A percentile compares a stretch with the other conserved stretches of the same genome.
phyloP scores from a whole-genome alignment of 2,329 filamentous ascomycete genomes.

The Hypoxylon sp. region DNA sequence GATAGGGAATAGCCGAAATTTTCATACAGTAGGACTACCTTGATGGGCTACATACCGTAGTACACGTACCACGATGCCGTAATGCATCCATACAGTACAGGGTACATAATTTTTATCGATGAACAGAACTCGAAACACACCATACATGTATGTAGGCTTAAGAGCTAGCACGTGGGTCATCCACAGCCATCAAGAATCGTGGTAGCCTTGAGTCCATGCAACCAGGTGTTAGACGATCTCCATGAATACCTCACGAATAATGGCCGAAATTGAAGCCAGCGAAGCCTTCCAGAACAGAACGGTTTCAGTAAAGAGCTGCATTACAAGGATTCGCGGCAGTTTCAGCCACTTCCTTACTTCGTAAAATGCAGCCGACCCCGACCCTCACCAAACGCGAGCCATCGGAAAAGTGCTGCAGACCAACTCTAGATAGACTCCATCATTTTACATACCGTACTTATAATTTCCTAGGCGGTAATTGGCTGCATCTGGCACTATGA shows the following conservation, averaged over 20 bases:
- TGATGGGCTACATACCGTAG: not conserved
- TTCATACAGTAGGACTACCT: conserved; percentile 9
- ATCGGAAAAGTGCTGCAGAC: not conserved
- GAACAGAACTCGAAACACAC: conserved; percentile 25
- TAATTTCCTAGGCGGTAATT: not conserved
- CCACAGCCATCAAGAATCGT: conserved; percentile 33
- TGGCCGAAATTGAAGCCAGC: conserved; percentile 38
- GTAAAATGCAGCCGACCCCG: conserved; percentile 4
- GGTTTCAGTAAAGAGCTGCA: conserved; percentile 4
- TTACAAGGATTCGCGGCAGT: conserved; percentile 26
- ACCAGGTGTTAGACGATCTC: conserved; percentile 28
- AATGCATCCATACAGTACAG: not conserved
- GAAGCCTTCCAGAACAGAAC: conserved; percentile 42
- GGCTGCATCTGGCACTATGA: not conserved
- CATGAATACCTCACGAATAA: conserved; percentile 28
- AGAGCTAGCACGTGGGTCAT: conserved; percentile 37
- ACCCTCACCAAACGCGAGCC: not conserved
- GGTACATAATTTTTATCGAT: not conserved
- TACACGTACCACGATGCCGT: not conserved
- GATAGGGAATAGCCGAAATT: conserved; percentile 14
- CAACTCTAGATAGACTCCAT: not conserved
- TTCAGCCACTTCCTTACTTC: conserved; percentile 24
- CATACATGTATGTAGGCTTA: conserved; percentile 21
- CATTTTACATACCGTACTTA: conserved; percentile 6
- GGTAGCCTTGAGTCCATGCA: conserved; percentile 27